Conservation (phyloP, 1,284 basidiomycete species). For the Apiotrichum gracile region DNA sequence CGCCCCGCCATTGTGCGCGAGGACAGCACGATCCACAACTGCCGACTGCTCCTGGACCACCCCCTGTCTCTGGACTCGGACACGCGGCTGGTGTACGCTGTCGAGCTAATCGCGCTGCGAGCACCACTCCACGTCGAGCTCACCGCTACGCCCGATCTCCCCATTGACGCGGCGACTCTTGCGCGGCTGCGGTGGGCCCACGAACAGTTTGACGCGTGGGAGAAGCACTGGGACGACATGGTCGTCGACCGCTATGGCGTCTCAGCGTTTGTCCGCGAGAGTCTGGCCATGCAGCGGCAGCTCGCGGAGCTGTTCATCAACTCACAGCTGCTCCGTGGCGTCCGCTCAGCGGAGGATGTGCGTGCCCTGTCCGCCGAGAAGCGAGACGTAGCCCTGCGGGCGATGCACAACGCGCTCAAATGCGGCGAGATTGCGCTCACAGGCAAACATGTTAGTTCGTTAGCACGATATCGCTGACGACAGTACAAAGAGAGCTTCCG, state of each 20-base stretch:
- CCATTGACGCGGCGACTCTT: constrained; percentile 22
- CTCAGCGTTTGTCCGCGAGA: constrained; percentile 20
- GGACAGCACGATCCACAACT: constrained; percentile 72
- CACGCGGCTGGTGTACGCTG: constrained; percentile 80
- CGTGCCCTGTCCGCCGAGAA: constrained; percentile 20
- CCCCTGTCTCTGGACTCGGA: constrained; percentile 81
- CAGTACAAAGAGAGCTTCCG: constrained; percentile 77
- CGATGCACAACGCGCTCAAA: constrained; percentile 23
- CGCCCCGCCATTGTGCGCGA: constrained; percentile 80
- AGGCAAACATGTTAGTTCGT: constrained; percentile 6
- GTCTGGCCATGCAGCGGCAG: constrained; percentile 14
- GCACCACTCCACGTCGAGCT: constrained; percentile 21
- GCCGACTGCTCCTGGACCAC: constrained; percentile 66
- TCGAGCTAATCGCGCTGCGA: constrained; percentile 16
- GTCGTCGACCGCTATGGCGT: constrained; percentile 7
- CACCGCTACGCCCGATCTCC: constrained; percentile 17
- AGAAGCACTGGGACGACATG: constrained; percentile 24
- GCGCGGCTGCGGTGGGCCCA: constrained; percentile 25
- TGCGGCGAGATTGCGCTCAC: constrained; percentile 21
- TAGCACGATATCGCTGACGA: constrained; percentile 50
- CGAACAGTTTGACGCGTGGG: constrained; percentile 27
- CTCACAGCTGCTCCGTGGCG: constrained; percentile 24
- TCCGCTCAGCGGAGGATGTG: constrained; percentile 19
- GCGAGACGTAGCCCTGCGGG: constrained; percentile 22
- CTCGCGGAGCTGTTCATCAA: constrained; percentile 24